Base-by-base conservation (phyloP, 768 basidiomycete genomes). In the Suillus americanus region DNA sequence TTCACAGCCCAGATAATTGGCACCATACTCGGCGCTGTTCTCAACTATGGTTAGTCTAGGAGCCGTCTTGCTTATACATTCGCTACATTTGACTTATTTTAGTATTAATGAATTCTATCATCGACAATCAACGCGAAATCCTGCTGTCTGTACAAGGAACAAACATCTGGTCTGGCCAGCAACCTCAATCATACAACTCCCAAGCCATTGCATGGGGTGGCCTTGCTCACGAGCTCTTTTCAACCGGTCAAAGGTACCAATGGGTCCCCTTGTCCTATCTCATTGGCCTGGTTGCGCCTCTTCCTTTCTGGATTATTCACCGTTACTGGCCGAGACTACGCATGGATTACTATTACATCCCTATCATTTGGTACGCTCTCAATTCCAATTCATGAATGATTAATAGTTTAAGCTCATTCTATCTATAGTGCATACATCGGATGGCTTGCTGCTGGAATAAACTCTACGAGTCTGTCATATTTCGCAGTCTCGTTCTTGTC, bases 31-130 rank as follows among this genome's bases (percentile, higher is more conserved):
- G 87, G 83, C 10, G 75, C 80, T 45, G 67, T 83, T 61, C 69
- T 84, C 53, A 83, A 82, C 70, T 85, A 80, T 61, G 65, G 83
- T 82, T 55, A 53, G 77, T n/a, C n/a, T n/a, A n/a, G 10, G 20
- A 20, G 10, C 9, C 30, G 10, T 33, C 18, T 33, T 54, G 5
- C 53, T 2, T 0, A 54, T 54, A 20, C 60, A 35, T 8, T 13
- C 30, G 46, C 20, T 2, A 23, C 16, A 14, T 20, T 12, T 13
- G 5, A 25, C 48, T 59, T 43, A 6, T 25, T 60, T 80, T 80
- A 76, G 82, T 87, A 53, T 69, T 89, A 60, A 87, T 88, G 86
- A 86, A 85, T 66, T 80, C 80, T 1, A 84, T 89, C 64, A 80
- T 89, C 70, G 77, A 79, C 61, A 79, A 73, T 45, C 83, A 87